phyloP scores from a whole-genome alignment of 2,329 filamentous ascomycete species.

The Juglanconis juglandina region DNA sequence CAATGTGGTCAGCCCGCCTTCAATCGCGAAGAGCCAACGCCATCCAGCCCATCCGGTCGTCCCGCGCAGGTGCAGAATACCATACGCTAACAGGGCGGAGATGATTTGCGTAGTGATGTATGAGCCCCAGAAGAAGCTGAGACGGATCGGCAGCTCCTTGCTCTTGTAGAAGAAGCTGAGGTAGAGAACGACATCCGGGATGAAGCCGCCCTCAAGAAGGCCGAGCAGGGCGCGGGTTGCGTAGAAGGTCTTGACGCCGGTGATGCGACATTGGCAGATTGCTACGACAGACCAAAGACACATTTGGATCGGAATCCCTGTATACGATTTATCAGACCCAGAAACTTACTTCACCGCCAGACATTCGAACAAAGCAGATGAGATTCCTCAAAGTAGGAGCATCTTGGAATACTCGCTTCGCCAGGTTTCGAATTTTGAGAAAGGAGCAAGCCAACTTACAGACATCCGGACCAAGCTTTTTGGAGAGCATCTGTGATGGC shows the following conservation, averaged over 20 bases:
- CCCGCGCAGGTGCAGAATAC: constrained; percentile 49
- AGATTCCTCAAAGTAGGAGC: constrained; percentile 41
- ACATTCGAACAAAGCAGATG: too few species aligned
- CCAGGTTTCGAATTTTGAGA: too few species aligned
- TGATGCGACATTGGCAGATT: constrained; percentile 39
- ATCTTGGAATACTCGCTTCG: too few species aligned
- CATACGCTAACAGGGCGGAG: constrained; percentile 51
- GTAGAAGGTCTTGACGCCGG: constrained; percentile 39
- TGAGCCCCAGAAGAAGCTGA: constrained; percentile 65
- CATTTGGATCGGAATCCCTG: constrained; percentile 43
- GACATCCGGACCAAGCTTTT: constrained; percentile 42
- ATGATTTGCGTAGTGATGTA: constrained; percentile 50
- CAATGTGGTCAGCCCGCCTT: constrained; percentile 22
- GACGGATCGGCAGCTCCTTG: constrained; percentile 59
- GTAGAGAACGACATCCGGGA: constrained; percentile 55
- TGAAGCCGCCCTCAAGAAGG: constrained; percentile 38
- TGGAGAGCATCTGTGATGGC: constrained; percentile 50
- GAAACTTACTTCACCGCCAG: constrained; percentile 37
- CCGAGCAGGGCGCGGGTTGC: constrained; percentile 39
- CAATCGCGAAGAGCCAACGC: constrained; percentile 25
- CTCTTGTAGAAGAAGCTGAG: constrained; percentile 69
- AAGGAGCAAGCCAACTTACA: constrained; percentile 25
- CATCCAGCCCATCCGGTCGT: constrained; percentile 49
- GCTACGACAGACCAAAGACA: constrained; percentile 33
- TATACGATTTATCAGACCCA: constrained; percentile 25